These are phyloP conservation scores for Rhizopus sp. DNA, from an alignment of 371 early-diverging fungal genomes.

Conservation along the genomic window DNA sequence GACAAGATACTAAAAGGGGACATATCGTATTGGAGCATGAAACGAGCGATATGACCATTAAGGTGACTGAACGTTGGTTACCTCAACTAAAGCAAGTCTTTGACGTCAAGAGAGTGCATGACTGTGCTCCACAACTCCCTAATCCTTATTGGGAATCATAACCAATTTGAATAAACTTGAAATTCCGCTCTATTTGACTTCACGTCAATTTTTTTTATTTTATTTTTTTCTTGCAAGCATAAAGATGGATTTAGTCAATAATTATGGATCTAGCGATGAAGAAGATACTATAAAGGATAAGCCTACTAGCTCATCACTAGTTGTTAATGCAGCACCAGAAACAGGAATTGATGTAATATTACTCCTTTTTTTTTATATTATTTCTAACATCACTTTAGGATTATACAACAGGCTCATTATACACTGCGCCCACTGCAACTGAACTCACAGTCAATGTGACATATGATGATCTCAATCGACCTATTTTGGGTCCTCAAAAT, in stretches of 20 bases:
- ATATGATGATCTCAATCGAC: constrained; percentile 70
- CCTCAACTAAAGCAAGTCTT: constrained; percentile 40
- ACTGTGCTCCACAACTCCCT: constrained; percentile 41
- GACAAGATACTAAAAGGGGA: constrained; percentile 30
- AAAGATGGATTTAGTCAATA: constrained; percentile 42
- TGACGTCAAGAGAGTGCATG: constrained; percentile 44
- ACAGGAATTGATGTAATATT: constrained; percentile 69
- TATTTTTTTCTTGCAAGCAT: constrained; percentile 4
- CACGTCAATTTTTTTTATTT: constrained; percentile 1
- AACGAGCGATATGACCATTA: constrained; percentile 43
- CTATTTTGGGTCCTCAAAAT: constrained; percentile 78
- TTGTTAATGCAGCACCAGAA: constrained; percentile 73
- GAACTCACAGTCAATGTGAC: constrained; percentile 78
- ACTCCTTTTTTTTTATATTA: background rate
- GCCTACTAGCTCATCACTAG: constrained; percentile 13
- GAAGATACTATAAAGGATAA: constrained; percentile 35
- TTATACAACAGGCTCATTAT: constrained; percentile 39
- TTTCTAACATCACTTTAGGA: constrained; percentile 18
- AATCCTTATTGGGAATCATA: constrained; percentile 50
- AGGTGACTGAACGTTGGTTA: constrained; percentile 47
- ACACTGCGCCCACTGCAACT: constrained; percentile 65
- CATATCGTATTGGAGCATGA: constrained; percentile 58
- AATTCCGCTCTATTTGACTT: background rate
- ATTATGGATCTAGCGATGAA: constrained; percentile 61
- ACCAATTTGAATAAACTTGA: background rate